phyloP scores from a whole-genome alignment of 176 grass and related monocot species.

The Raddia distichophylla region DNA sequence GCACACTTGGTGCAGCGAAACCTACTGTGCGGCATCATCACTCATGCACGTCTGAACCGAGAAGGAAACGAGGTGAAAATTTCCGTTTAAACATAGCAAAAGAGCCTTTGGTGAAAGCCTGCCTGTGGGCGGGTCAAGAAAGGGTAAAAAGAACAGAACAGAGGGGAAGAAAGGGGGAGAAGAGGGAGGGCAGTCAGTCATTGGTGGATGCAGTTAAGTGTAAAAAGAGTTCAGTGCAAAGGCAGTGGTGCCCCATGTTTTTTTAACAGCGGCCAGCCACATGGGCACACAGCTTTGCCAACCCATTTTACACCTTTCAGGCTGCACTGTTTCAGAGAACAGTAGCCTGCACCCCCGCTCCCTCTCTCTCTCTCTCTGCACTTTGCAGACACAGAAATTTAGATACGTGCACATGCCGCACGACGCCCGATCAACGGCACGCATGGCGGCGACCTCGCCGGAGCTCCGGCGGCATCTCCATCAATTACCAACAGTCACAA shows the following conservation, averaged over 20 bases:
- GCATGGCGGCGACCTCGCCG: conserved; percentile 34
- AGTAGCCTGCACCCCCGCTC: conserved; percentile 22
- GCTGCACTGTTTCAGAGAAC: background rate
- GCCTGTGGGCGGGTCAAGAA: no score
- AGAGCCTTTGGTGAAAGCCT: no score
- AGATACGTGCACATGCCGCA: conserved; percentile 43
- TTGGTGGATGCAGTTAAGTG: no score
- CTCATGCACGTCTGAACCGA: no score
- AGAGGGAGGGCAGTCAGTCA: no score
- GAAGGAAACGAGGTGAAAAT: no score
- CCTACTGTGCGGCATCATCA: no score
- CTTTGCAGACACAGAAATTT: background rate
- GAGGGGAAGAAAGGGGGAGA: no score
- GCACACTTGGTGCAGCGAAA: no score
- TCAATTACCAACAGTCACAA: conserved; percentile 28
- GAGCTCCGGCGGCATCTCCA: conserved; percentile 30
- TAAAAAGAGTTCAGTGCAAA: background rate
- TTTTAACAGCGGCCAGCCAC: background rate
- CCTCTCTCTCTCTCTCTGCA: conserved; percentile 9
- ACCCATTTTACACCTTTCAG: background rate
- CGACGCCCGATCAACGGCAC: conserved; percentile 44
- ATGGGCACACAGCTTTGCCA: background rate
- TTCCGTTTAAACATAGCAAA: no score
- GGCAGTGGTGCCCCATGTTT: background rate
- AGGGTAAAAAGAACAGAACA: no score